Percentiles rank a stretch among this genome's conserved stretches.
Evolutionary conservation across 768 basidiomycete species (phyloP).

Genomic region (Mycena chlorophos): DNA sequence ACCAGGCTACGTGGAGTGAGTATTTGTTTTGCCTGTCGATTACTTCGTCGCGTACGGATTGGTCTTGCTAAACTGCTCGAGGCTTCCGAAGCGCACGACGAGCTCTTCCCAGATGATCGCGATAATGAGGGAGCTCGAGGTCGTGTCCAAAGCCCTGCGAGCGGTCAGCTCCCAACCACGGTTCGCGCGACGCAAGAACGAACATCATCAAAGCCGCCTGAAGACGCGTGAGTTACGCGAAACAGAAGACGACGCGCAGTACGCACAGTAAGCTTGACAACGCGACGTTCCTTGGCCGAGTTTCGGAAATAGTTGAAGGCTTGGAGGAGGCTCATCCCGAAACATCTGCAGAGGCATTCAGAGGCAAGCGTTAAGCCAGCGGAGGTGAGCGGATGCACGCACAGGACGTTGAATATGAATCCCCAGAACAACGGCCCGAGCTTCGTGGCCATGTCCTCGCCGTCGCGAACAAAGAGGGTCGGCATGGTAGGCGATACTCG

Average conservation of each 20-base stretch:
- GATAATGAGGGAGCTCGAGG: background rate
- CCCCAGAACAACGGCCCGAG: too few relatives aligned
- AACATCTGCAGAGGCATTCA: too few relatives aligned
- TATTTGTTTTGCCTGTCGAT: background rate
- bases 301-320: background rate
- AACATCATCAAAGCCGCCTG: background rate
- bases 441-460: too few relatives aligned
- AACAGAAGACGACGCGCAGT: background rate
- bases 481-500: too few relatives aligned
- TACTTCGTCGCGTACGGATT: background rate
- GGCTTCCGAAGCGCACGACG: background rate
- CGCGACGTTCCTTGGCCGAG: background rate
- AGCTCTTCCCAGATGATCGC: background rate
- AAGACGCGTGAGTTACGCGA: background rate
- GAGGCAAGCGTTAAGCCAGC: too few relatives aligned
- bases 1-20: background rate
- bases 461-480: too few relatives aligned
- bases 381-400: too few relatives aligned
- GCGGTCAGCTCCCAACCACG: too few relatives aligned
- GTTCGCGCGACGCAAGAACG: background rate
- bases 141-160: background rate
- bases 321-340: background rate
- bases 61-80: background rate
- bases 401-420: too few relatives aligned
- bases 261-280: background rate